Base-by-base conservation (phyloP, 2,329 filamentous ascomycete species). In the Pseudonectria buxi region DNA sequence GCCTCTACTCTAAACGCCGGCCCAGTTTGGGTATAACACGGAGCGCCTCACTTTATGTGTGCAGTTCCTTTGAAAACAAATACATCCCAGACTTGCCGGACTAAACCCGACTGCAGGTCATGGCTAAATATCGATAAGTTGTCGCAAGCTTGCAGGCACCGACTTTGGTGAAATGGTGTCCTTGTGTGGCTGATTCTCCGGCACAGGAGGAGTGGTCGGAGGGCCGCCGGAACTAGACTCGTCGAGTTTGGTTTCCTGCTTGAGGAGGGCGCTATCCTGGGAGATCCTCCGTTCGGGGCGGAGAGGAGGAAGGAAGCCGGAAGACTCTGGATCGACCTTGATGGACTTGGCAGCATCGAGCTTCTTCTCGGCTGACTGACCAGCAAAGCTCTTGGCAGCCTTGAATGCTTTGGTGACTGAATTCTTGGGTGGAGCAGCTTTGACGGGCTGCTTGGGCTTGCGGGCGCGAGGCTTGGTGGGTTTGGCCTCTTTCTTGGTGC, bases 131-230 rank as follows among this genome's bases (percentile, higher is more conserved):
- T 67, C 53, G 39, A 69, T 55, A 12, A 70, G 41, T n/a, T 47
- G 46, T 14, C 44, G 52, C 61, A 72, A 62, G 22, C 57, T 59
- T 12, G 54, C 55, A 4, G 68, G 69, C 14, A 64, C 48, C 4
- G 60, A 63, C 18, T 52, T 59, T 6, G 68, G 66, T 16, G 67
- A 69, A 26, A 71, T 68, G 6, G 67, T 69, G 14, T 61, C 46
- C 43, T 41, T 43, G 24, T 47, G 27, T 18, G 42, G 39, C 15
- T 40, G 55, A 49, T 41, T 35, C 4, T 28, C 39, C 9, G 37
- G 24, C 26, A 35, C 31, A 7, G 35, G 40, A 4, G 54, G 51
- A 15, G 49, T 51, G 14, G 53, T 46, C 18, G 46, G 41, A 30
- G 24, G 28, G 9, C 22, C 24, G 14, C 10, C 30, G n/a, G 42